phyloP scores from a whole-genome alignment of 2,329 filamentous ascomycete species.

The Zymoseptoria passerinii region DNA sequence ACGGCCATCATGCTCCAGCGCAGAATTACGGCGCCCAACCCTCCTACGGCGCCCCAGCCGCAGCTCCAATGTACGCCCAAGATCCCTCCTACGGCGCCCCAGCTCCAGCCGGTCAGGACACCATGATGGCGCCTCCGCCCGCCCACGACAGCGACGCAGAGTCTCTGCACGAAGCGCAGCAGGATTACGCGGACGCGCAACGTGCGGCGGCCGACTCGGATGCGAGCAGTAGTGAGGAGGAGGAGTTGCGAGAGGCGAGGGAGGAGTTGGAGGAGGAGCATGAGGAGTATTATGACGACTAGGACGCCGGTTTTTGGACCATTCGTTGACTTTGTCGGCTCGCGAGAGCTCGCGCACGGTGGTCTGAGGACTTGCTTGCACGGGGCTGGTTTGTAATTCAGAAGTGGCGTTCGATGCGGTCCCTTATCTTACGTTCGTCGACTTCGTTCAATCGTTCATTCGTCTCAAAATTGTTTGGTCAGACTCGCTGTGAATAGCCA shows the following conservation, averaged over 20 bases:
- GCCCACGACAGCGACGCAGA: conserved; percentile 13
- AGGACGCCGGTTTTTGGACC: not conserved
- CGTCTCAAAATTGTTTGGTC: too few species aligned
- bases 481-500: not conserved
- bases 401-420: too few species aligned
- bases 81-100: conserved; percentile 1
- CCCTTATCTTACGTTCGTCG: too few species aligned
- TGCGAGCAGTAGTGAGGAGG: conserved; percentile 16
- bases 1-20: conserved; percentile 7
- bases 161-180: conserved; percentile 13
- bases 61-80: not conserved
- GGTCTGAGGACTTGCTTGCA: too few species aligned
- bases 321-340: too few species aligned
- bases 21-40: not conserved
- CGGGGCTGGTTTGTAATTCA: too few species aligned
- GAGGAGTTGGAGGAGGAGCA: not conserved
- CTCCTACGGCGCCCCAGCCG: not conserved
- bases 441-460: too few species aligned
- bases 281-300: not conserved
- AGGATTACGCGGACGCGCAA: conserved; percentile 16
- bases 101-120: not conserved
- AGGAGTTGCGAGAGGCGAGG: conserved; percentile 10
- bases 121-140: conserved; percentile 1
- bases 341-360: too few species aligned
- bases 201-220: conserved; percentile 15